These are phyloP conservation scores for Dimocarpus longan DNA, from an alignment of 345 rosid species.

Conservation along the genomic window DNA sequence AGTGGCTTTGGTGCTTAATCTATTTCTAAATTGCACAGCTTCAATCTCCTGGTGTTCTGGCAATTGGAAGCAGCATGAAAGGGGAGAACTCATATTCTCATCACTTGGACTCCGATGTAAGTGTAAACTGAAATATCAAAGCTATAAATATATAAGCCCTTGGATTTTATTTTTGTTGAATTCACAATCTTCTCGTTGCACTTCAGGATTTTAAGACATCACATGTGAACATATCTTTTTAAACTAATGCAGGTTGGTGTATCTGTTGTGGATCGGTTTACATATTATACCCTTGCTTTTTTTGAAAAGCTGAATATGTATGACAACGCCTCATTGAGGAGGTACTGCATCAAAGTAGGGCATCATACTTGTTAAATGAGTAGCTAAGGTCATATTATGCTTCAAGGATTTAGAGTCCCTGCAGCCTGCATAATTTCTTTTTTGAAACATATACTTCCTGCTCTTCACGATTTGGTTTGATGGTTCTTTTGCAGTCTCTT, in stretches of 20 bases:
- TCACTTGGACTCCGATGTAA: conserved; percentile 96
- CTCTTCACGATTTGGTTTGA: conserved; percentile 5
- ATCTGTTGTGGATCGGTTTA: conserved; percentile 95
- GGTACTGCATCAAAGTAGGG: conserved; percentile 51
- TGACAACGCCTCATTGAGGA: conserved; percentile 87
- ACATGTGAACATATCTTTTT: conserved; percentile 13
- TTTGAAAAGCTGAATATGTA: conserved; percentile 91
- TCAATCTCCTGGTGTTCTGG: conserved; percentile 93
- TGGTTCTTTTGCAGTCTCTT: conserved; percentile 70
- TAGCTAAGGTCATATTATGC: conserved; percentile 3
- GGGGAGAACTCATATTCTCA: conserved; percentile 99
- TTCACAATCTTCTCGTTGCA: conserved; percentile 11
- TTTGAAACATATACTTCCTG: conserved; percentile 1
- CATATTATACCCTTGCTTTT: conserved; percentile 88
- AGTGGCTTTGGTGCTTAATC: conserved; percentile 16
- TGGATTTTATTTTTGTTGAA: background rate
- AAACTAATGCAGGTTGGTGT: conserved; percentile 75
- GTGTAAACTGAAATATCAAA: conserved; percentile 23
- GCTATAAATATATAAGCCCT: conserved; percentile 15
- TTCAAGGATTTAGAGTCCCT: background rate
- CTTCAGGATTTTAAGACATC: conserved; percentile 16
- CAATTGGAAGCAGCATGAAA: conserved; percentile 95
- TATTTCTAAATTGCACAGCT: conserved; percentile 50
- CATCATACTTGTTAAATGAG: background rate
- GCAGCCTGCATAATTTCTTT: background rate